Evolutionary conservation across 2,329 filamentous ascomycete species (phyloP), one percentile per base, ranked within the genome.

Genomic region (Davidsoniella neocaledoniae): DNA sequence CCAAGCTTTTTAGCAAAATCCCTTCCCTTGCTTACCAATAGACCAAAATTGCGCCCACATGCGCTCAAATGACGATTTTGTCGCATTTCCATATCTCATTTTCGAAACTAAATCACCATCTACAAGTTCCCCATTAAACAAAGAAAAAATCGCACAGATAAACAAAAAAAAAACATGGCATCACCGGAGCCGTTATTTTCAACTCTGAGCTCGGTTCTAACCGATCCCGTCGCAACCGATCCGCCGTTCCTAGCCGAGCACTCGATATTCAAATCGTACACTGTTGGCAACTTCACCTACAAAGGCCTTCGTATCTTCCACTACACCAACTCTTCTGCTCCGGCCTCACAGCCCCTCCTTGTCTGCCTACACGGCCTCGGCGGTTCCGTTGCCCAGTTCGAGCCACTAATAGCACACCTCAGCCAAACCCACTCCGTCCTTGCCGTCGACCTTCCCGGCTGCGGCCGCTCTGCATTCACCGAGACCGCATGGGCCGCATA

Each of bases 281-380:
- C 72, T n/a, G 88, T 87, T 2, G 71, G 70, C 14, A 66, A 64
- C 25, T 79, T 80, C 55, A 79, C 74, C 7, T 96, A 95, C 61
- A 74, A 79, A 2, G 75, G 73, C 29, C 73, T 96, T 55, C 79
- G 90, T 51, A 79, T 88, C 41, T 95, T 96, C 63, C 91, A 95
- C 64, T 75, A 79, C 17, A 86, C 95, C 59, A 78, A 81, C n/a
- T 86, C 86, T 2, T 73, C 70, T 40, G 72, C 79, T 54, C 84
- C 86, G 1, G 72, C 75, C 0, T 80, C 84, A 0, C 66, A 95
- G 9, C 91, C 91, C 1, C 67, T 98, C 8, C 68, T 96, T 3
- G 87, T 96, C 41, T 94, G 93, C 60, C 72, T 96, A 51, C 91
- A 96, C 60, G 91, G 91, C 1, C 72, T 96, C 8, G 91, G 90